These are phyloP conservation scores for Dentipellis sp. DNA, from an alignment of 768 basidiomycete species.

Conservation along the genomic window DNA sequence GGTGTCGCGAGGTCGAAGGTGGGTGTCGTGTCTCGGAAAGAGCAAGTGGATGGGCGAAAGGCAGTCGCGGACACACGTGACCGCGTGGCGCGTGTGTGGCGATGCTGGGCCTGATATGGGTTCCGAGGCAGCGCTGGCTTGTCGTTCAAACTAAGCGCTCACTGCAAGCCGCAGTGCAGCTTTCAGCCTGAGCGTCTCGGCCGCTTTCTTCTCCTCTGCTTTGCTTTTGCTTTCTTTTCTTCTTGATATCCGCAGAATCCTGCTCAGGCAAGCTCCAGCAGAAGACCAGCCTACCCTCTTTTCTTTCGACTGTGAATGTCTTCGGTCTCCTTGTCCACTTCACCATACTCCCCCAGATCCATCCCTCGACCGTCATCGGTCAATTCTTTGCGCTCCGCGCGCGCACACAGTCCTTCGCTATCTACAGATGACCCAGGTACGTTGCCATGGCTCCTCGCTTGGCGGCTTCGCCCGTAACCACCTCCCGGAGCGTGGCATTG, in stretches of 20 bases:
- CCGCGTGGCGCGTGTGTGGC: background rate
- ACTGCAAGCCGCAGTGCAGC: too few species aligned
- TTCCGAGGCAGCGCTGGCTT: background rate
- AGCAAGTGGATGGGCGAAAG: too few species aligned
- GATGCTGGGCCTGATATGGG: background rate
- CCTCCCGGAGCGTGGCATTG: background rate
- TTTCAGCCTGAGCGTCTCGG: background rate
- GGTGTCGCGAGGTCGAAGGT: background rate
- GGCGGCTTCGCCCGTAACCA: too few species aligned
- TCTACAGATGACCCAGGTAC: constrained; percentile 11
- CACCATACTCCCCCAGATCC: constrained; percentile 1
- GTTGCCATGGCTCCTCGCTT: background rate
- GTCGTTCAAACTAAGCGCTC: background rate
- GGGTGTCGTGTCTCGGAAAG: background rate
- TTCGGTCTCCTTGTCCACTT: constrained; percentile 1
- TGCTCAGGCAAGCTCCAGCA: too few species aligned
- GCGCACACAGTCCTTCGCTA: constrained; percentile 11
- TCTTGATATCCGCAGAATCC: background rate
- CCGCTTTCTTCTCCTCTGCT: background rate
- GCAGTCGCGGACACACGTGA: background rate
- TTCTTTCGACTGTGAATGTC: constrained; percentile 1
- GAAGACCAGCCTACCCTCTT: background rate
- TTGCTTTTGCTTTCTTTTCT: background rate
- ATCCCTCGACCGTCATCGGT: constrained; percentile 8
- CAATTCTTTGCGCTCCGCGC: constrained; percentile 6